Conservation (phyloP, 2,329 filamentous ascomycete species). For the Westerdykella aurantiaca region DNA sequence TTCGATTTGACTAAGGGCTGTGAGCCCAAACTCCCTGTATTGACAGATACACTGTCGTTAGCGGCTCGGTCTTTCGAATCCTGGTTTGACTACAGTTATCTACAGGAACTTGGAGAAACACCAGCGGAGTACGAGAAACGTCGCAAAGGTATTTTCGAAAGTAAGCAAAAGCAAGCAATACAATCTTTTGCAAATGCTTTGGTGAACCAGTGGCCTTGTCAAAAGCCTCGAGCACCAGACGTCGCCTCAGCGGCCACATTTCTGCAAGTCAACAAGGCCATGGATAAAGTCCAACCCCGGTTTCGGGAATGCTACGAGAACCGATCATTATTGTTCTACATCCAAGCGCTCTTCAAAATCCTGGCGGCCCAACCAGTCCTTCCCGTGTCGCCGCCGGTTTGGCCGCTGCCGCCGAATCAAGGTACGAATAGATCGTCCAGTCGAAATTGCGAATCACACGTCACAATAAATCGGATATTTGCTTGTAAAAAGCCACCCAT, state of each 20-base stretch:
- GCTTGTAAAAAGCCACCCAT: no score
- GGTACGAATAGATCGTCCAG: not conserved
- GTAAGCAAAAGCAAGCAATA: constrained; percentile 6
- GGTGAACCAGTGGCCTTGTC: constrained; percentile 15
- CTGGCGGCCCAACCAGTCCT: constrained; percentile 7
- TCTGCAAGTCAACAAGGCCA: constrained; percentile 9
- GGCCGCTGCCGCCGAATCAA: no score
- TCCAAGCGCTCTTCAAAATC: constrained; percentile 12
- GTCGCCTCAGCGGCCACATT: constrained; percentile 8
- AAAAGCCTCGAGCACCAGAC: constrained; percentile 6
- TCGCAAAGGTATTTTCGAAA: constrained; percentile 6
- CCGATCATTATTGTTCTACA: constrained; percentile 36
- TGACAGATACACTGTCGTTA: not conserved
- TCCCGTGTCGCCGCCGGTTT: not conserved
- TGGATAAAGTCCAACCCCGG: constrained; percentile 9
- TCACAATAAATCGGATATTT: no score
- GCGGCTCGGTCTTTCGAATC: constrained; percentile 2
- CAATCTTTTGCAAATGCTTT: constrained; percentile 10
- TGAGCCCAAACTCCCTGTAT: constrained; percentile 6
- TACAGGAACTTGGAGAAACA: constrained; percentile 2
- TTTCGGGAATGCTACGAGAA: constrained; percentile 30
- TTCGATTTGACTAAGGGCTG: constrained; percentile 5
- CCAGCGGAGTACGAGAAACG: not conserved
- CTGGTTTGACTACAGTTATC: not conserved
- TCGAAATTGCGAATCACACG: no score